phyloP scores from a whole-genome alignment of 2,329 filamentous ascomycete genomes.

The Fusarium oxysporum region DNA sequence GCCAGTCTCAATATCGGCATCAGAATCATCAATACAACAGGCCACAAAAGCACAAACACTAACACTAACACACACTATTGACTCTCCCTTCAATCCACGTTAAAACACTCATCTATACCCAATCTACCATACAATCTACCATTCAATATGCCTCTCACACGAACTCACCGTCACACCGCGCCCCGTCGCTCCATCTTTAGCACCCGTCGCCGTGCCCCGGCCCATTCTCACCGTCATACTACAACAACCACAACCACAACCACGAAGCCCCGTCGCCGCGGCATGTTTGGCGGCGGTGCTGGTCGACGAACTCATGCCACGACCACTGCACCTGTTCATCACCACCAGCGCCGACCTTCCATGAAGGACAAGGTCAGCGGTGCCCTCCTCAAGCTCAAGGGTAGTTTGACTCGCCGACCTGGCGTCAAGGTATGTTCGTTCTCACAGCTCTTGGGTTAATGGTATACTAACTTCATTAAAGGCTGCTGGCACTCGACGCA shows the following conservation, averaged over 20 bases:
- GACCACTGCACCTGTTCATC: conserved; percentile 56
- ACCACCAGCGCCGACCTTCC: conserved; percentile 74
- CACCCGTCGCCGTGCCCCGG: conserved; percentile 41
- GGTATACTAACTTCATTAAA: conserved; percentile 47
- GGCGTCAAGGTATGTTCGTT: conserved; percentile 73
- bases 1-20: background rate
- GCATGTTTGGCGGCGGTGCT: conserved; percentile 56
- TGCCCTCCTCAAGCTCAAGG: conserved; percentile 78
- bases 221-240: conserved; percentile 41
- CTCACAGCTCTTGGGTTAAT: background rate
- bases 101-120: background rate
- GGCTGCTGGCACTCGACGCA: conserved; percentile 79
- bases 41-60: conserved; percentile 9
- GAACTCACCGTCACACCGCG: conserved; percentile 41
- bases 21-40: conserved; percentile 6
- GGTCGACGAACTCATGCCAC: conserved; percentile 52
- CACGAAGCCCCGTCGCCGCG: conserved; percentile 54
- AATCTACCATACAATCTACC: background rate
- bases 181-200: conserved; percentile 46
- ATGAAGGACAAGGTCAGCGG: conserved; percentile 84
- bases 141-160: conserved; percentile 49
- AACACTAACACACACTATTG: conserved; percentile 19
- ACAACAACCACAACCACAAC: conserved; percentile 55
- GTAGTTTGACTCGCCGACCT: conserved; percentile 74
- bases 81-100: background rate